phyloP scores from a whole-genome alignment of 2,329 filamentous ascomycete species.

The Lachnellula subtilissima region DNA sequence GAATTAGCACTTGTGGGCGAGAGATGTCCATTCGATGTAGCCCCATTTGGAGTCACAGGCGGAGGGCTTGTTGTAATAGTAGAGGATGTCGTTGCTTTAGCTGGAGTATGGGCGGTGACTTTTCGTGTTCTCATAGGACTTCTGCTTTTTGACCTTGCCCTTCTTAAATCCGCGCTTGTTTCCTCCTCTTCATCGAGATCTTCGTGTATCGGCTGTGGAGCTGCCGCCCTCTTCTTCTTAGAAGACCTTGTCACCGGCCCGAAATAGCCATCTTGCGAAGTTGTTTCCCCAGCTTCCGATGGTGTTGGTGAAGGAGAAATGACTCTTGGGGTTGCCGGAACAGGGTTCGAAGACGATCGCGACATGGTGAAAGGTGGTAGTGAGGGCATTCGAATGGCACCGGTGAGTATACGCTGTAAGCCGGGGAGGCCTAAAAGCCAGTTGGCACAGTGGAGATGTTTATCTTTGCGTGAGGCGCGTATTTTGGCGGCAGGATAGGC shows the following conservation, averaged over 20 bases:
- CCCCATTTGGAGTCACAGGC: conserved; percentile 32
- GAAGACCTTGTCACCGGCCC: conserved; percentile 75
- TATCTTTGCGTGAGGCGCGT: conserved; percentile 47
- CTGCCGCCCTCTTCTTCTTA: conserved; percentile 53
- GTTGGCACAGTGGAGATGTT: conserved; percentile 42
- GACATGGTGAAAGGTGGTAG: conserved; percentile 53
- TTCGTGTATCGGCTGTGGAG: conserved; percentile 58
- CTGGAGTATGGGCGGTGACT: conserved; percentile 48
- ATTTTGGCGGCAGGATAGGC: conserved; percentile 25
- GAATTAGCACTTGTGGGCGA: conserved; percentile 57
- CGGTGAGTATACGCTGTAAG: conserved; percentile 48
- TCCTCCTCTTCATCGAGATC: conserved; percentile 41
- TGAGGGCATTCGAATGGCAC: conserved; percentile 50
- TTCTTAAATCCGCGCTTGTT: conserved; percentile 24
- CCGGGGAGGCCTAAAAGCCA: conserved; percentile 46
- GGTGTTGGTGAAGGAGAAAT: conserved; percentile 83
- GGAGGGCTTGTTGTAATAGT: conserved; percentile 26
- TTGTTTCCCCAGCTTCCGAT: conserved; percentile 48
- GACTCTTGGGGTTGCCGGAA: conserved; percentile 78
- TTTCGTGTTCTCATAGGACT: conserved; percentile 40
- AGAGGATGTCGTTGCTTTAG: conserved; percentile 40
- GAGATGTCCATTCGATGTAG: conserved; percentile 60
- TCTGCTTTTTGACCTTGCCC: conserved; percentile 30
- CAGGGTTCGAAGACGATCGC: conserved; percentile 37
- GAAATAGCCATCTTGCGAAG: conserved; percentile 57